Percentiles rank a stretch among this genome's conserved stretches.
Evolutionary conservation across 129 eudicot species (phyloP).

Genomic region (Flaveria robusta): DNA sequence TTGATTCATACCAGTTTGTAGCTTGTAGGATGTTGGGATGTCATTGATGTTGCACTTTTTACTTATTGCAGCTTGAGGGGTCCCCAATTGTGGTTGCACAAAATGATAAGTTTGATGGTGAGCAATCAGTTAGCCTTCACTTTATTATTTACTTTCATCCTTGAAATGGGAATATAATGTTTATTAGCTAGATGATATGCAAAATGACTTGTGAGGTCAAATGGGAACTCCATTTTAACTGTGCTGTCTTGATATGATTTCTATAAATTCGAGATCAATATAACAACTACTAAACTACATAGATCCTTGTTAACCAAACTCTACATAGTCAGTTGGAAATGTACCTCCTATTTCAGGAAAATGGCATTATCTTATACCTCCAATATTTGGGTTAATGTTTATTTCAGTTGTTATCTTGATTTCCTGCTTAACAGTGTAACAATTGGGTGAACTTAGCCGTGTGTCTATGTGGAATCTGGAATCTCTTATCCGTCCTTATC

Average conservation of each 20-base stretch:
- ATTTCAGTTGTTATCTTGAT: not conserved
- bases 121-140: constrained; percentile 28
- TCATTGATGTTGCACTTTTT: constrained; percentile 3
- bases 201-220: not conserved
- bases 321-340: not conserved
- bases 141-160: constrained; percentile 10
- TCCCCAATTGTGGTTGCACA: constrained; percentile 93
- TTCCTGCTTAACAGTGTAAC: not conserved
- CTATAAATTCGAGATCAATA: not conserved
- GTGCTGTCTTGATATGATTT: constrained; percentile 5
- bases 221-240: not conserved
- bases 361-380: not conserved
- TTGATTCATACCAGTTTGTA: not conserved
- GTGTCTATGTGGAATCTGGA: not conserved
- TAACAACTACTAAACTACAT: not conserved
- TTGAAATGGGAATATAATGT: constrained; percentile 7
- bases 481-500: not conserved
- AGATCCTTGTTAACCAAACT: not conserved
- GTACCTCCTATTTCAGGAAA: not conserved
- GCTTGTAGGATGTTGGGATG: constrained; percentile 3
- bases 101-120: constrained; percentile 93
- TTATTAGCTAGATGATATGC: not conserved
- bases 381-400: not conserved
- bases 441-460: not conserved
- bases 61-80: constrained; percentile 77